Evolutionary conservation across 2,329 filamentous ascomycete species (phyloP), one percentile per base, ranked within the genome.

Genomic region (Lojkania enalia): DNA sequence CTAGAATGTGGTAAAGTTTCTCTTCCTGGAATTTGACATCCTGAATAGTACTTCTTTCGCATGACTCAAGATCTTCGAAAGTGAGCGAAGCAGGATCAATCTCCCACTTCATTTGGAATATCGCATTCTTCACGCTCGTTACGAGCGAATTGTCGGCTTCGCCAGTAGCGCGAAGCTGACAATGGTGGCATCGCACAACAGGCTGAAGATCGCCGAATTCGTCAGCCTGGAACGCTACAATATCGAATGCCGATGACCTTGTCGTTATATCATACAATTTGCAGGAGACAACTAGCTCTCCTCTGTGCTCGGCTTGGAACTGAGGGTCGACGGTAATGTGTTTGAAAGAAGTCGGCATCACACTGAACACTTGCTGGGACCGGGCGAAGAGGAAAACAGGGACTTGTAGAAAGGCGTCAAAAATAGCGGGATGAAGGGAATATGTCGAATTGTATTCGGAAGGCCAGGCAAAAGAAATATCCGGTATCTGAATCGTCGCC

Each of bases 341-440:
- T 9, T 21, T 15, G 14, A 36, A 19, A 20, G 33, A 20, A 20
- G 14, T 21, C 19, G 19, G 33, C 33, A 36, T 21, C 11, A 21
- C 15, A 15, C 33, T 21, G 9, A 12, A 15, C 11, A 15, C 16
- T 20, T 9, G 19, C 9, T 21, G 15, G 12, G 33, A 20, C 14
- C 33, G 15, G 11, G 19, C 16, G 19, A 36, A 36, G 5, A 36
- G 33, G 19, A 20, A 36, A 11, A 36, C 33, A 5, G 19, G 16
- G 14, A 42, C 16, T n/a, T 42, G 39, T 13, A 42, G 15, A 15
- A 42, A 14, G 31, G 39, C 15, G 27, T 42, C 39, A 16, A 42
- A 42, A 13, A 32, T 23, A 9, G 39, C 39, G 5, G 39, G 39
- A 18, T 42, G 39, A 23, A 41, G n/a, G 13, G 15, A 15, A 16